Conservation (phyloP, 1,284 basidiomycete genomes). For the Puccinia triticina region DNA sequence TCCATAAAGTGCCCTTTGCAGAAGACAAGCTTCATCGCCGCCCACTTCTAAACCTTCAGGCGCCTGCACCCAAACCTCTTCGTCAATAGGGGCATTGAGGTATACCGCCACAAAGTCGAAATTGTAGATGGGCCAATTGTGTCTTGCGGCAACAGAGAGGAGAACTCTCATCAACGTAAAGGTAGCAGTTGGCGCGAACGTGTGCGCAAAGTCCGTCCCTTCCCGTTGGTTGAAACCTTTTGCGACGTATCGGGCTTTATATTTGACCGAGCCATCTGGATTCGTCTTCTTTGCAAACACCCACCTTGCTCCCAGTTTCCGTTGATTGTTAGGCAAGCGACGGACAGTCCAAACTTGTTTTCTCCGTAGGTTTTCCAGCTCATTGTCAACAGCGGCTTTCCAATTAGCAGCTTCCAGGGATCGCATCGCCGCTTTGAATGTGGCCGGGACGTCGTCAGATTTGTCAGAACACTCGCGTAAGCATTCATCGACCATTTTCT, state of each 20-base stretch:
- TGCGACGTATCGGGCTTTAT: constrained; percentile 1
- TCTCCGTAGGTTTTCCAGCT: not conserved
- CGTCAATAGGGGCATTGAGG: too few relatives aligned
- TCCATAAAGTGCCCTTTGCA: constrained; percentile 17
- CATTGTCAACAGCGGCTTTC: not conserved
- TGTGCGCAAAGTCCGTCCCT: not conserved
- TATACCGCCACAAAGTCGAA: not conserved
- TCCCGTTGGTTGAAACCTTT: not conserved
- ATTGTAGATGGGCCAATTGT: not conserved
- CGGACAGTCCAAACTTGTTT: not conserved
- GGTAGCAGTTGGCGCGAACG: not conserved
- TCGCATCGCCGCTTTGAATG: constrained; percentile 18
- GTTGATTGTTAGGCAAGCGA: not conserved
- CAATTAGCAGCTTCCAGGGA: not conserved
- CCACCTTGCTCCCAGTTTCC: not conserved
- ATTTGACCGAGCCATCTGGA: not conserved
- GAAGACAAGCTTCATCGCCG: not conserved
- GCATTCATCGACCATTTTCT: not conserved
- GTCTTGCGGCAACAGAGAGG: not conserved
- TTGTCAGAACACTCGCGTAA: too few relatives aligned
- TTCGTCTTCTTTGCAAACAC: not conserved
- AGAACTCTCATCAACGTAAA: not conserved
- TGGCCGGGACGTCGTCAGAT: not conserved
- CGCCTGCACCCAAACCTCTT: not conserved
- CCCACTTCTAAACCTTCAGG: not conserved